Conservation (phyloP, 768 basidiomycete species). For the Termitomyces sp. region DNA sequence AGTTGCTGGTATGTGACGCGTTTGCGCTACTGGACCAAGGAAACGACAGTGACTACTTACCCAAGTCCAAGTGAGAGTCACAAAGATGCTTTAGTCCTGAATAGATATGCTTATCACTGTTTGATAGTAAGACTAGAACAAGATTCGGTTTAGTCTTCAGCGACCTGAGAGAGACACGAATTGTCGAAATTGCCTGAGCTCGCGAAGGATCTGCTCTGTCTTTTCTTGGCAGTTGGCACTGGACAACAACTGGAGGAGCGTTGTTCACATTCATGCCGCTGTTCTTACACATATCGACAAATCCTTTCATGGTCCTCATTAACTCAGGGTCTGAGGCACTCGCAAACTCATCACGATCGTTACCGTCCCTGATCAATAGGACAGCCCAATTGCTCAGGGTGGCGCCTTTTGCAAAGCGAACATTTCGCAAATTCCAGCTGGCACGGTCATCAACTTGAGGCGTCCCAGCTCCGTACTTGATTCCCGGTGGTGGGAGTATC, state of each 20-base stretch:
- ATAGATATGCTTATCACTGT: conserved; percentile 70
- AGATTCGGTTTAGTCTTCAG: conserved; percentile 46
- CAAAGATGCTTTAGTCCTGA: conserved; percentile 70
- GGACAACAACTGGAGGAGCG: conserved; percentile 29
- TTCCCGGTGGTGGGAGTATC: conserved; percentile 52
- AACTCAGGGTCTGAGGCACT: conserved; percentile 52
- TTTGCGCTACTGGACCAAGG: background rate
- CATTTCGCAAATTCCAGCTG: conserved; percentile 69
- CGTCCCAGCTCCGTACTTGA: conserved; percentile 50
- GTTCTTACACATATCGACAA: conserved; percentile 53
- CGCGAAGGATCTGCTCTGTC: conserved; percentile 50
- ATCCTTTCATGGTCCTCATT: conserved; percentile 37
- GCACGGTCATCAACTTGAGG: conserved; percentile 54
- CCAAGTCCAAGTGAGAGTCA: conserved; percentile 59
- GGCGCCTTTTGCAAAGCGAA: conserved; percentile 58
- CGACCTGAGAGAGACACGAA: conserved; percentile 35
- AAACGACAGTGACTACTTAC: conserved; percentile 19
- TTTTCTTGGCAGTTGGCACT: conserved; percentile 46
- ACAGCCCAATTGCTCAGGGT: conserved; percentile 60
- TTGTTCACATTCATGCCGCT: conserved; percentile 55
- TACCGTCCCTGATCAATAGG: conserved; percentile 58
- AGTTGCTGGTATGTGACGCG: conserved; percentile 34
- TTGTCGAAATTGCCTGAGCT: conserved; percentile 36
- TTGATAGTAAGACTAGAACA: conserved; percentile 62
- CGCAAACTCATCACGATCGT: conserved; percentile 52